Evolutionary conservation across 1,284 basidiomycete species (phyloP), one percentile per base, ranked within the genome.

Genomic region (Stereum hirsutum): DNA sequence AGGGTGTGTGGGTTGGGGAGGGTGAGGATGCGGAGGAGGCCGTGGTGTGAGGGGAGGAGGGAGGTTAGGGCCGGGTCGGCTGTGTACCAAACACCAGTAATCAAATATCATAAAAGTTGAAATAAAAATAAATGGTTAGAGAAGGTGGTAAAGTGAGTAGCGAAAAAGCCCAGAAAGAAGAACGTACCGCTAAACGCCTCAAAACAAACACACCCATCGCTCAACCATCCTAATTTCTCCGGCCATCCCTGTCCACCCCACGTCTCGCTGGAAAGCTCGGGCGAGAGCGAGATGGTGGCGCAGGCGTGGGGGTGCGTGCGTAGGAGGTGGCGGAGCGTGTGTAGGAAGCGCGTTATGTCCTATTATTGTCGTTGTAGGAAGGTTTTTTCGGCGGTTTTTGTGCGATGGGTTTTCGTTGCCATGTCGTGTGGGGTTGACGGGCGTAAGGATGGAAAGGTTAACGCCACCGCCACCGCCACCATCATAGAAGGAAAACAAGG

Each of bases 1-100:
- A 89, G 68, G 19, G 78, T 79, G 43, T 80, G 75, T 1, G 78
- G 75, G 3, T 75, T 66, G 2, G 92, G 90, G 24, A 93, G 69
- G 10, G 75, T 69, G 51, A 85, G 78, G 24, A 91, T 74, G 37
- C 78, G 76, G 15, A 95, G 68, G 40, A 94, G 64, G 7, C 93
- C 93, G 59, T 94, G 88, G 55, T 92, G 81, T 5, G 80, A 75
- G 28, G 89, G 84, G 59, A 93, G 94, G 39, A 78, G 65, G 1
- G 72, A 62, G 6, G 76, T 62, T 21, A 89, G 65, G 14, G 76
- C 68, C 24, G 84, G 82, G 54, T 89, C 75, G 15, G 69, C 86
- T 89, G 53, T 10, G 27, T 15, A 43, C 15, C 35, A 6, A 40
- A 36, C 26, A 41, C 38, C 6, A 41, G 49, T 41, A 5, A 31